Conservation (phyloP, 768 basidiomycete species). For the Dacryopinax primogenitus region DNA sequence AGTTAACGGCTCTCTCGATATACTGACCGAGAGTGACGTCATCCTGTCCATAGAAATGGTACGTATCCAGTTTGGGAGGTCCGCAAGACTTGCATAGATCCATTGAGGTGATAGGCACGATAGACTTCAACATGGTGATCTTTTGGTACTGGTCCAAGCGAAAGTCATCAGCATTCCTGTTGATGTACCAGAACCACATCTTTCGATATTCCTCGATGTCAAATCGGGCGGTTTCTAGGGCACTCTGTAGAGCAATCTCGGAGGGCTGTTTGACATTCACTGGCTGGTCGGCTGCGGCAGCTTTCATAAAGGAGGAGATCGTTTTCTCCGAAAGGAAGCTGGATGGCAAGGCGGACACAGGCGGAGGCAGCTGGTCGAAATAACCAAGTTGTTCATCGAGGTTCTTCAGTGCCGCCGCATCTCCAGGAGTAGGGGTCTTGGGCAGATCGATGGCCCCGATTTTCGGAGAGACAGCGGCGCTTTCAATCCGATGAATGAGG, state of each 20-base stretch:
- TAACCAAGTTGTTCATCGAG: conserved; percentile 25
- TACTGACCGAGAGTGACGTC: conserved; percentile 88
- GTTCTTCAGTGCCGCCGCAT: not conserved
- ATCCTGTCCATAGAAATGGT: conserved; percentile 85
- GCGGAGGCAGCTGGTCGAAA: conserved; percentile 31
- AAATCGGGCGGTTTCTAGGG: conserved; percentile 54
- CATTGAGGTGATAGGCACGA: conserved; percentile 58
- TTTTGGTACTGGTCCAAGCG: conserved; percentile 88
- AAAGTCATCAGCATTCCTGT: conserved; percentile 75
- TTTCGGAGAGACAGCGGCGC: conserved; percentile 9
- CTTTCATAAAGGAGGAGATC: not conserved
- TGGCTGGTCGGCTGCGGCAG: conserved; percentile 15
- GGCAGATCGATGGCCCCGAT: conserved; percentile 12
- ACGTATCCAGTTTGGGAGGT: conserved; percentile 55
- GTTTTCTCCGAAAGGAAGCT: conserved; percentile 5
- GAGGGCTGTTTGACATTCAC: conserved; percentile 45
- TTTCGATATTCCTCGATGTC: conserved; percentile 77
- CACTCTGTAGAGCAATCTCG: conserved; percentile 66
- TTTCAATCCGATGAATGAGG: not conserved
- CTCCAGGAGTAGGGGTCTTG: conserved; percentile 3
- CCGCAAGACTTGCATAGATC: conserved; percentile 63
- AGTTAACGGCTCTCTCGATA: conserved; percentile 67
- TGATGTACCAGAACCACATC: conserved; percentile 91
- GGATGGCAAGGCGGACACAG: not conserved
- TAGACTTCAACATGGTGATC: conserved; percentile 67